A percentile compares a stretch with the other conserved stretches of the same genome.
Evolutionary conservation across 805 yeast species (phyloP).

Genomic region (Suhomyces kilbournensis): DNA sequence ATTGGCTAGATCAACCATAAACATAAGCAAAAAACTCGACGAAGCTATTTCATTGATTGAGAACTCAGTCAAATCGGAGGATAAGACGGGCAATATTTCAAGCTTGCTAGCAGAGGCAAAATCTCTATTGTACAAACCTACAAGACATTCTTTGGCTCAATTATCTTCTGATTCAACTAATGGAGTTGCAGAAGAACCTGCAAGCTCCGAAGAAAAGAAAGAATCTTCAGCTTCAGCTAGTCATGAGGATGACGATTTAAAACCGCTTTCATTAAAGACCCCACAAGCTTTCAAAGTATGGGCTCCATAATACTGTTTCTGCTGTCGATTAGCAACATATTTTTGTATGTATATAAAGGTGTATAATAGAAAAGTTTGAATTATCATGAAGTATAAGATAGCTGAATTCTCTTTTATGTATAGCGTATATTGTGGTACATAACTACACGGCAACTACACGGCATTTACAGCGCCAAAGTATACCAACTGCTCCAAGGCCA

Average conservation of each 20-base stretch:
- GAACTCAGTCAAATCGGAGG: constrained; percentile 4
- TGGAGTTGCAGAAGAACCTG: constrained; percentile 4
- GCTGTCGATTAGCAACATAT: background rate
- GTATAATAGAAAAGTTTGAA: background rate
- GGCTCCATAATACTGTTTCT: constrained; percentile 31
- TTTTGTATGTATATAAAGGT: background rate
- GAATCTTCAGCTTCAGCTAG: constrained; percentile 8
- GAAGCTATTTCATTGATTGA: constrained; percentile 25
- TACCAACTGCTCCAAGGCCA: background rate
- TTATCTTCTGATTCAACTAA: constrained; percentile 9
- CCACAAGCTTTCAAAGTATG: constrained; percentile 45
- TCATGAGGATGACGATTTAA: constrained; percentile 15
- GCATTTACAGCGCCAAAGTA: background rate
- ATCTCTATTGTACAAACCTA: constrained; percentile 33
- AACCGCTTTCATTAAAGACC: constrained; percentile 39
- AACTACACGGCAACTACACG: too few relatives aligned
- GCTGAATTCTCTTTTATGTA: background rate
- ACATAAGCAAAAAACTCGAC: constrained; percentile 47
- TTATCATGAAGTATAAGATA: background rate
- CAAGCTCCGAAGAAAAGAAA: constrained; percentile 8
- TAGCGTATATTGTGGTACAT: background rate
- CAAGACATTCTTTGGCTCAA: constrained; percentile 21
- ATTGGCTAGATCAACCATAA: constrained; percentile 56
- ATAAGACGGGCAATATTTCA: constrained; percentile 8
- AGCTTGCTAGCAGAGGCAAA: constrained; percentile 30